Evolutionary conservation across 2,329 filamentous ascomycete genomes (phyloP), one percentile per base, ranked within the genome.

Genomic region (Stemphylium beticola): DNA sequence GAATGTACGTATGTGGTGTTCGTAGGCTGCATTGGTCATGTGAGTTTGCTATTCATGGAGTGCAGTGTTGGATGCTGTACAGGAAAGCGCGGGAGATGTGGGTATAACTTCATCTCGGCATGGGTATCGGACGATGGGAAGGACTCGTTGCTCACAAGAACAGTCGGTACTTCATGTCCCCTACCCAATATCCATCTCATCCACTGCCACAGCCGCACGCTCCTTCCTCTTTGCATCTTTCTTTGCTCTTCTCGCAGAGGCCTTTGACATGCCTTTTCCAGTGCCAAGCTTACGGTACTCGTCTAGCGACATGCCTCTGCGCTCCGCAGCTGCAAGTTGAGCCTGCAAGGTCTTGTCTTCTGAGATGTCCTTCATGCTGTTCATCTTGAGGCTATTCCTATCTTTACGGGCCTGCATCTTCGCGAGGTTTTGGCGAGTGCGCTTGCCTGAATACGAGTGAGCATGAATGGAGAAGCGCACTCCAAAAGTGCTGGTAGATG

Each of bases 371-470:
- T 24, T 24, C 22, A 24, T 24, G 22, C 5, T 24, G 22, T 44
- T 57, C 53, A 39, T 42, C 29, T 55, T 46, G 44, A 44, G 29
- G 20, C 39, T 52, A 39, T 49, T 51, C 38, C 44, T 59, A 29
- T 49, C 45, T 33, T 55, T 57, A 18, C 61, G 59, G 22, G 61
- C 59, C 40, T 64, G 54, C 55, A 62, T 59, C n/a, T 38, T 62
- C n/a, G 53, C 59, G 24, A 65, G 41, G 29, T 65, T 65, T 32
- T 65, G 61, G 15, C 62, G 62, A 29, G 58, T 56, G 11, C 62
- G 58, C 49, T 61, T 65, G 20, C 50, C 62, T 65, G 15, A n/a
- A 34, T 4, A 4, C 2, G n/a, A 10, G 5, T 57, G 45, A 48
- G 45, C 9, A 39, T 18, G 10, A 10, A 31, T n/a, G 20, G 22